Evolutionary conservation across 305 asterid genomes (phyloP).

Genomic region (Fraxinus sp.): DNA sequence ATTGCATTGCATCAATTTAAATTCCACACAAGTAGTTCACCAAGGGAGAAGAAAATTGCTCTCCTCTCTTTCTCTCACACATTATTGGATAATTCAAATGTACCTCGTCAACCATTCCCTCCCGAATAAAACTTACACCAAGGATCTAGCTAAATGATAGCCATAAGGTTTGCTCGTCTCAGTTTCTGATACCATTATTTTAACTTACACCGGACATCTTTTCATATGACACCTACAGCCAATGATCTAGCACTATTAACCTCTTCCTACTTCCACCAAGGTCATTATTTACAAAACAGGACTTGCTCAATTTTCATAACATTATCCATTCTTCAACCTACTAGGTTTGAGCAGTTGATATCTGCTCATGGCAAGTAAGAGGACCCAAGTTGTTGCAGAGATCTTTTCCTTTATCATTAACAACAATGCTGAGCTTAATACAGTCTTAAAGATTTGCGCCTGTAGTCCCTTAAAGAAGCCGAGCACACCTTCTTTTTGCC

Average conservation of each 20-base stretch:
- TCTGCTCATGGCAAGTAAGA: conserved; percentile 59
- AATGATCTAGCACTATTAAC: background rate
- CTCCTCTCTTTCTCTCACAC: background rate
- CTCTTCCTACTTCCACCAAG: background rate
- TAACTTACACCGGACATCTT: background rate
- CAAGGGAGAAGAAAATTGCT: background rate
- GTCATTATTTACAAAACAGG: background rate
- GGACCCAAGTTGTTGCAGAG: conserved; percentile 77
- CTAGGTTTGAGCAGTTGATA: conserved; percentile 28
- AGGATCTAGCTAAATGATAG: background rate
- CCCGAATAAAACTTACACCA: background rate
- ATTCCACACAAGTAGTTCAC: background rate
- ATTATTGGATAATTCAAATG: background rate
- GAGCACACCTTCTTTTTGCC: conserved; percentile 70
- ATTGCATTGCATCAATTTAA: too few species aligned
- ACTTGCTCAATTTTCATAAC: background rate
- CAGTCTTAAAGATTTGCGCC: conserved; percentile 91
- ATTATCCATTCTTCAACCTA: conserved; percentile 31
- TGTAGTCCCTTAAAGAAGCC: conserved; percentile 87
- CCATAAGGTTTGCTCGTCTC: background rate
- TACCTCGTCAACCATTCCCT: background rate
- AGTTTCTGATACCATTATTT: background rate
- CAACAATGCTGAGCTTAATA: conserved; percentile 74
- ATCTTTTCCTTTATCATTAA: conserved; percentile 94
- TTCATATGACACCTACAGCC: background rate